Conservation (phyloP, 73 alveolate species). For the Tetrahymena malaccensis region DNA sequence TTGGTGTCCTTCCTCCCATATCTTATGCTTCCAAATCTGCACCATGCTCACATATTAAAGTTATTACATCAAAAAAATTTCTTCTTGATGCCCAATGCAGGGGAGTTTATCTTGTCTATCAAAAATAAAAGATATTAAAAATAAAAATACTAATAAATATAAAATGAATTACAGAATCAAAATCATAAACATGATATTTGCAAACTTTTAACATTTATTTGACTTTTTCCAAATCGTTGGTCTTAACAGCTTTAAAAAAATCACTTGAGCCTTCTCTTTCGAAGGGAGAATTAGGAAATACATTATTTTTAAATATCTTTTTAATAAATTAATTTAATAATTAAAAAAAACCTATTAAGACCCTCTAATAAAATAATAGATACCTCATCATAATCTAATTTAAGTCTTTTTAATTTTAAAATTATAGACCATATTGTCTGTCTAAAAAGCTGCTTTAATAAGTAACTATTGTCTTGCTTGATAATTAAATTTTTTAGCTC, state of each 20-base stretch:
- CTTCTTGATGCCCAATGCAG: slow-evolving; percentile 57
- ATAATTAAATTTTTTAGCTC: not conserved
- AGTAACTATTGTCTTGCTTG: not conserved
- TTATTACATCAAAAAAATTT: slow-evolving; percentile 44
- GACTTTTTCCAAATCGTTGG: slow-evolving; percentile 33
- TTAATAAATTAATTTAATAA: too few relatives aligned
- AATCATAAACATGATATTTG: slow-evolving; percentile 46
- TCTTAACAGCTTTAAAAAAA: slow-evolving; percentile 37
- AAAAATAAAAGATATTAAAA: not conserved
- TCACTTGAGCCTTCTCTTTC: slow-evolving; percentile 17
- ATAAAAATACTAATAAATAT: not conserved
- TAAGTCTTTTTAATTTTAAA: not conserved
- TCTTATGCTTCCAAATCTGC: slow-evolving; percentile 55
- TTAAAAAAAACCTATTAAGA: too few relatives aligned
- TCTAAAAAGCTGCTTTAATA: not conserved
- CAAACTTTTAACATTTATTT: slow-evolving; percentile 16
- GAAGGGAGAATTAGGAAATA: not conserved
- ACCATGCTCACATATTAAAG: slow-evolving; percentile 44
- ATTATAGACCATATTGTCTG: not conserved
- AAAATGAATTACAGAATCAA: slow-evolving; percentile 15
- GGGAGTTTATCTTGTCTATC: slow-evolving; percentile 45
- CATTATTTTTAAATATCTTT: not conserved
- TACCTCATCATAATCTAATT: not conserved
- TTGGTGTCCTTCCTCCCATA: slow-evolving; percentile 56
- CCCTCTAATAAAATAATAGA: not conserved